Conservation (phyloP, 495 filamentous ascomycete genomes). For the Friedmanniomyces endolithicus region DNA sequence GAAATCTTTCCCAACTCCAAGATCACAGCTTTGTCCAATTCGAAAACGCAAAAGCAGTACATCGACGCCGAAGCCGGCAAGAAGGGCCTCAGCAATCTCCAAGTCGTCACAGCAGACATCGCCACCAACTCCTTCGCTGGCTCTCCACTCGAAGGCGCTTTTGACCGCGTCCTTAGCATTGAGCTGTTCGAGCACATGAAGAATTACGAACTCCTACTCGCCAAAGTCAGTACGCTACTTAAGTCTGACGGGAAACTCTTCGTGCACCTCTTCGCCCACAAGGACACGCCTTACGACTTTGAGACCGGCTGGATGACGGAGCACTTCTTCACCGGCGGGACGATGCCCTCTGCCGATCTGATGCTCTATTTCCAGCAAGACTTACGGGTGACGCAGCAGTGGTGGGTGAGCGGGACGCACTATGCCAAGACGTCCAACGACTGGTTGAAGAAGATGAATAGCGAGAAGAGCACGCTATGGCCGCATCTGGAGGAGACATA, state of each 20-base stretch:
- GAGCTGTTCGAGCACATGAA: conserved; percentile 68
- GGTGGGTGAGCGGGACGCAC: conserved; percentile 53
- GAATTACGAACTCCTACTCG: conserved; percentile 53
- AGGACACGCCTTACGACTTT: conserved; percentile 50
- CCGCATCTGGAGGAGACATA: conserved; percentile 47
- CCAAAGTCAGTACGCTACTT: conserved; percentile 43
- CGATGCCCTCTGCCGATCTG: conserved; percentile 55
- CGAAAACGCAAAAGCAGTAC: conserved; percentile 48
- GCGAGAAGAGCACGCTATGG: conserved; percentile 37
- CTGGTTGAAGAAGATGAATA: conserved; percentile 19
- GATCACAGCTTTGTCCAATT: conserved; percentile 55
- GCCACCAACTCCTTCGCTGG: conserved; percentile 47
- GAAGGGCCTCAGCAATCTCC: conserved; percentile 43
- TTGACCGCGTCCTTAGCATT: conserved; percentile 50
- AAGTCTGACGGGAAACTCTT: conserved; percentile 50
- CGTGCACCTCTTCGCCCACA: conserved; percentile 52
- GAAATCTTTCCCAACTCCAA: conserved; percentile 43
- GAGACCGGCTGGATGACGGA: conserved; percentile 61
- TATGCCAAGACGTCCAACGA: conserved; percentile 57
- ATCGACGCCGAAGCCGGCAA: conserved; percentile 44
- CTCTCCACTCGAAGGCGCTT: conserved; percentile 25
- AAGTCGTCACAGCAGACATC: conserved; percentile 49
- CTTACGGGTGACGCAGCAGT: conserved; percentile 43
- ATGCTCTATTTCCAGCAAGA: conserved; percentile 53
- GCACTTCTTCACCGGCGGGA: conserved; percentile 57